Evolutionary conservation across 1,139 yeast genomes (phyloP).

Genomic region (Lodderomyces parapsilosis): DNA sequence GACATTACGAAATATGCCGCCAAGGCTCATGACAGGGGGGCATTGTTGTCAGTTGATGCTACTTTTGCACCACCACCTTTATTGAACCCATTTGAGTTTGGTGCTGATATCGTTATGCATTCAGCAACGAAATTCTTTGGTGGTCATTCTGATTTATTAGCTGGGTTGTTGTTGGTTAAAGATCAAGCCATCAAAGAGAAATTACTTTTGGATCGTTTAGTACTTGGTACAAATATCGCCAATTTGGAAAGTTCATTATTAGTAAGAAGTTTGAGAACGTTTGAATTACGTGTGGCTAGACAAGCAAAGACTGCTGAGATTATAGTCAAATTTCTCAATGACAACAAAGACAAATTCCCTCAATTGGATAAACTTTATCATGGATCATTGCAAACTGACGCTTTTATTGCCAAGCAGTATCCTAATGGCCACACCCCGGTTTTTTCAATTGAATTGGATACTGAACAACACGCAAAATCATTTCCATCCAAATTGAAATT

Average conservation of each 20-base stretch:
- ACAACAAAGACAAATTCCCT: conserved; percentile 47
- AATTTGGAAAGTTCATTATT: conserved; percentile 74
- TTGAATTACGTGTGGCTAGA: conserved; percentile 61
- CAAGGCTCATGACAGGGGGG: conserved; percentile 69
- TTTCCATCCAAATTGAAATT: conserved; percentile 68
- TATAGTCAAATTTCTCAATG: conserved; percentile 57
- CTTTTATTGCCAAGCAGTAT: conserved; percentile 62
- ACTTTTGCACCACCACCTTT: conserved; percentile 95
- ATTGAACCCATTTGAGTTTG: conserved; percentile 74
- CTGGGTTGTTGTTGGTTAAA: conserved; percentile 73
- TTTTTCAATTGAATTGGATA: conserved; percentile 58
- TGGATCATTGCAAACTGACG: conserved; percentile 71
- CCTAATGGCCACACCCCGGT: conserved; percentile 70
- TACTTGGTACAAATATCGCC: conserved; percentile 75
- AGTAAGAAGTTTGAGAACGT: conserved; percentile 77
- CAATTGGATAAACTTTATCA: conserved; percentile 57
- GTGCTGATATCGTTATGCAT: conserved; percentile 83
- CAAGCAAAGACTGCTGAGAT: conserved; percentile 67
- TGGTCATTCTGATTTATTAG: conserved; percentile 89
- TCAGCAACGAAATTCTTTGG: conserved; percentile 92
- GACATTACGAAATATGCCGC: conserved; percentile 64
- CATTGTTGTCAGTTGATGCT: conserved; percentile 71
- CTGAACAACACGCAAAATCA: conserved; percentile 54
- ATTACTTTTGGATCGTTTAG: conserved; percentile 60
- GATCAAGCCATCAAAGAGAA: conserved; percentile 42